Evolutionary conservation across 441 rosid genomes (phyloP).

Genomic region (Euphorbia celastroides): DNA sequence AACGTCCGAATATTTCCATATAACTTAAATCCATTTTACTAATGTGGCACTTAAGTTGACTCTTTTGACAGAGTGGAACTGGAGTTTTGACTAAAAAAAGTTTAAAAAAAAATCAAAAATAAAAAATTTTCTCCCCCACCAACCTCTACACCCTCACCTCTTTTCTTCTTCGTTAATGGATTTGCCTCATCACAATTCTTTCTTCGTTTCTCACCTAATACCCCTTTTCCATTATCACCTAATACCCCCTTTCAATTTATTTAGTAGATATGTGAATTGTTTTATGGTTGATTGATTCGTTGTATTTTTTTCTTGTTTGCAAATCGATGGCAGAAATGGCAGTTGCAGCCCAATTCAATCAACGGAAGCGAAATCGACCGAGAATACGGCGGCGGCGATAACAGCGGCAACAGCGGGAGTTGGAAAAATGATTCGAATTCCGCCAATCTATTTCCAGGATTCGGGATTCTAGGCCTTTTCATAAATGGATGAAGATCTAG

Average conservation of each 20-base stretch:
- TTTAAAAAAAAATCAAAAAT: no score
- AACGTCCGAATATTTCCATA: no score
- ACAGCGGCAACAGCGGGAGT: slow-evolving; percentile 33
- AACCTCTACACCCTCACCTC: no score
- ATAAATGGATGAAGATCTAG: slow-evolving; percentile 78
- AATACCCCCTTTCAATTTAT: background rate
- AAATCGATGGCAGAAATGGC: slow-evolving; percentile 31
- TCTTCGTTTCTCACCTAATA: slow-evolving; percentile 1
- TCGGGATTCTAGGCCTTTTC: slow-evolving; percentile 50
- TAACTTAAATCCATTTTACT: no score
- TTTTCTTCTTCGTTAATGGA: no score
- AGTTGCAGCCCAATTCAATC: slow-evolving; percentile 30
- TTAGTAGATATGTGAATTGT: background rate
- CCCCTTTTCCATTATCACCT: background rate
- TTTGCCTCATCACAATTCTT: background rate
- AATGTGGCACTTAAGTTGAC: no score
- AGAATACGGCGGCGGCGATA: slow-evolving; percentile 35
- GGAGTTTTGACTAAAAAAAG: no score
- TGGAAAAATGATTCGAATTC: slow-evolving; percentile 17
- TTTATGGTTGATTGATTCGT: background rate
- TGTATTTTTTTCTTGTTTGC: background rate
- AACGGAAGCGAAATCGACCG: slow-evolving; percentile 35
- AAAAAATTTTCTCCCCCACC: no score
- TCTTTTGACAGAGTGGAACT: no score
- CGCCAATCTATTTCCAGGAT: slow-evolving; percentile 23